Conservation (phyloP, 2,329 filamentous ascomycete species). For the Xylaria multiplex region DNA sequence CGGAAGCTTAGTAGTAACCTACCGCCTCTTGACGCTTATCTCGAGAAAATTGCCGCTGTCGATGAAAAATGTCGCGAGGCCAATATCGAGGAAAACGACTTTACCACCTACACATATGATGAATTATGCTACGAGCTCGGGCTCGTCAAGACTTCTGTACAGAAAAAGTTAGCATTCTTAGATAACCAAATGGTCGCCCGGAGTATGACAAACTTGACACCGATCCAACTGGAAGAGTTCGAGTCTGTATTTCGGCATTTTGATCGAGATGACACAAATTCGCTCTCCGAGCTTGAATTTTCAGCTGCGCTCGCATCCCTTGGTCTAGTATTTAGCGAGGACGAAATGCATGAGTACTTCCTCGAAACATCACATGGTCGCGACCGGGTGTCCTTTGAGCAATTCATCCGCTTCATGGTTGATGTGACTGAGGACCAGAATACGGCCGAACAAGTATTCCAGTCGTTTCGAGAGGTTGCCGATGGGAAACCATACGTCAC, state of each 20-base stretch:
- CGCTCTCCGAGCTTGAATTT: slow-evolving; percentile 92
- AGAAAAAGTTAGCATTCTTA: slow-evolving; percentile 95
- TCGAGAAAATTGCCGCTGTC: slow-evolving; percentile 85
- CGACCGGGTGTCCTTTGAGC: slow-evolving; percentile 91
- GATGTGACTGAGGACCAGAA: slow-evolving; percentile 99
- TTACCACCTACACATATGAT: slow-evolving; percentile 98
- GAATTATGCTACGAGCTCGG: slow-evolving; percentile 94
- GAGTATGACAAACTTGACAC: slow-evolving; percentile 98
- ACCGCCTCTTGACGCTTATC: slow-evolving; percentile 87
- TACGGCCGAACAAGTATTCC: slow-evolving; percentile 97
- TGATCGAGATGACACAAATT: slow-evolving; percentile 91
- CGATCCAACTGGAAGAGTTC: slow-evolving; percentile 98
- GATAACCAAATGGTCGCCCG: slow-evolving; percentile 99
- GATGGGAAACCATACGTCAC: slow-evolving; percentile 99
- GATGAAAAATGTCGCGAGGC: slow-evolving; percentile 93
- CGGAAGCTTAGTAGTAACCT: slow-evolving; percentile 85
- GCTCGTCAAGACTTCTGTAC: slow-evolving; percentile 88
- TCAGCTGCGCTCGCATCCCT: slow-evolving; percentile 94
- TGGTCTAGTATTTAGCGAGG: slow-evolving; percentile 94
- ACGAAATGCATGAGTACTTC: slow-evolving; percentile 98
- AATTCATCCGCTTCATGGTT: slow-evolving; percentile 99
- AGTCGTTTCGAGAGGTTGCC: slow-evolving; percentile 96
- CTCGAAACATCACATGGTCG: slow-evolving; percentile 81
- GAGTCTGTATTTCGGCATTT: slow-evolving; percentile 99
- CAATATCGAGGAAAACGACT: slow-evolving; percentile 99